Evolutionary conservation across 2,329 filamentous ascomycete genomes (phyloP).

Genomic region (Harringtonia aguacate): DNA sequence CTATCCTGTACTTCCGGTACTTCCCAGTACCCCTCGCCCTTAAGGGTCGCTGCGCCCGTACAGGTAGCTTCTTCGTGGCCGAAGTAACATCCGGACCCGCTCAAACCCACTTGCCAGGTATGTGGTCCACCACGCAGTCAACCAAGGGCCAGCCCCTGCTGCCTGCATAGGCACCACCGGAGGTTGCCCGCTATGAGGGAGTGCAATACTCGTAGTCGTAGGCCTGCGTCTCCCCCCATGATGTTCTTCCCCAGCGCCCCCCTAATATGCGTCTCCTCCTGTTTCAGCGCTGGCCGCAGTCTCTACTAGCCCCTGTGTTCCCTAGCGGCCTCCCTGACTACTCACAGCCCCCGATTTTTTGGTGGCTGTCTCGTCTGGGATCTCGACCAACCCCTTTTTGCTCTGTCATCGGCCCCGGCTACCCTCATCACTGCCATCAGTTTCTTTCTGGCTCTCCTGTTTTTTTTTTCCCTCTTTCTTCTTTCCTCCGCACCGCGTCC

Average conservation of each 20-base stretch:
- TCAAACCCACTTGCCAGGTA: conserved; percentile 2
- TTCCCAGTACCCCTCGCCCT: too few species aligned
- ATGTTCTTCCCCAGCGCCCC: not conserved
- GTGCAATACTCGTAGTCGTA: too few species aligned
- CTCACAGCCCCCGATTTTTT: not conserved
- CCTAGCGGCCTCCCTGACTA: not conserved
- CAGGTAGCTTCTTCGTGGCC: too few species aligned
- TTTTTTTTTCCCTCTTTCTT: not conserved
- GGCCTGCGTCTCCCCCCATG: too few species aligned
- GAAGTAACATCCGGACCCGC: not conserved
- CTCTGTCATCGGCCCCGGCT: not conserved
- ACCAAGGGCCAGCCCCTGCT: conserved; percentile 5
- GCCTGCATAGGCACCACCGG: conserved; percentile 2
- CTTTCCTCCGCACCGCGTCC: not conserved
- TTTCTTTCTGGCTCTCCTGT: conserved; percentile 8
- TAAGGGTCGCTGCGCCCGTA: too few species aligned
- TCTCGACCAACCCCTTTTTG: conserved; percentile 5
- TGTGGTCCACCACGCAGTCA: conserved; percentile 3
- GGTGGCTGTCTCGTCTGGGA: not conserved
- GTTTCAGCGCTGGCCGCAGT: conserved; percentile 8
- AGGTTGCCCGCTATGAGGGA: too few species aligned
- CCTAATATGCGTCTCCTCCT: not conserved
- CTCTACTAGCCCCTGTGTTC: conserved; percentile 2
- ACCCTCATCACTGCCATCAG: not conserved
- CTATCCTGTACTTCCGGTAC: too few species aligned